phyloP scores from a whole-genome alignment of 305 asterid species.

The Rubia occidens region DNA sequence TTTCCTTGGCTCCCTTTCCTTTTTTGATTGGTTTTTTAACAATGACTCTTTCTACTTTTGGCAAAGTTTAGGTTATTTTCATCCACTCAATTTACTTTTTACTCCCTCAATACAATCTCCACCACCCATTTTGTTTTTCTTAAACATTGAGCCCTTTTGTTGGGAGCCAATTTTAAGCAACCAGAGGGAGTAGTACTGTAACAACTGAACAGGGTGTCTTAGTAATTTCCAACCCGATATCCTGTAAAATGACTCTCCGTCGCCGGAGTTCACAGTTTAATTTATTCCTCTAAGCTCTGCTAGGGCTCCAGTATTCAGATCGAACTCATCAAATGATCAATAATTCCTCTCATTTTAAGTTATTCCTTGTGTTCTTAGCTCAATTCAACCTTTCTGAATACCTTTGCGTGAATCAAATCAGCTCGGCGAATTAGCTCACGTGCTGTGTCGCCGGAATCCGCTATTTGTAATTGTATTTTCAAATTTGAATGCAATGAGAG shows the following conservation, averaged over 20 bases:
- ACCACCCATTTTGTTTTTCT: no score
- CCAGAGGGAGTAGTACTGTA: neutral
- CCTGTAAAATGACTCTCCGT: neutral
- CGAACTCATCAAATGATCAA: neutral
- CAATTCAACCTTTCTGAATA: neutral
- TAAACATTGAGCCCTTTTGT: no score
- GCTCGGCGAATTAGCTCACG: neutral
- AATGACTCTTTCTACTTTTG: no score
- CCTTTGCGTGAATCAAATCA: neutral
- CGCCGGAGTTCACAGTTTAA: neutral
- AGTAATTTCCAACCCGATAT: neutral
- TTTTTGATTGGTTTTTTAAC: no score
- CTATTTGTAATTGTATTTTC: neutral
- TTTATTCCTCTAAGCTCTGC: neutral
- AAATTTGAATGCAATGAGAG: constrained; percentile 26
- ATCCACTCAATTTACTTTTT: no score
- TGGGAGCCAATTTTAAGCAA: no score
- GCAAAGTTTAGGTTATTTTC: no score
- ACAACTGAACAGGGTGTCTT: neutral
- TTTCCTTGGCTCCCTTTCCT: no score
- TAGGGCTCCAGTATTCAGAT: neutral
- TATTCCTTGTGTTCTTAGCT: neutral
- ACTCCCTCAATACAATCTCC: no score
- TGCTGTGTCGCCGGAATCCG: neutral
- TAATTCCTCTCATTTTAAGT: neutral